Conservation (phyloP, 495 filamentous ascomycete species). For the Aspergillus hancockii region DNA sequence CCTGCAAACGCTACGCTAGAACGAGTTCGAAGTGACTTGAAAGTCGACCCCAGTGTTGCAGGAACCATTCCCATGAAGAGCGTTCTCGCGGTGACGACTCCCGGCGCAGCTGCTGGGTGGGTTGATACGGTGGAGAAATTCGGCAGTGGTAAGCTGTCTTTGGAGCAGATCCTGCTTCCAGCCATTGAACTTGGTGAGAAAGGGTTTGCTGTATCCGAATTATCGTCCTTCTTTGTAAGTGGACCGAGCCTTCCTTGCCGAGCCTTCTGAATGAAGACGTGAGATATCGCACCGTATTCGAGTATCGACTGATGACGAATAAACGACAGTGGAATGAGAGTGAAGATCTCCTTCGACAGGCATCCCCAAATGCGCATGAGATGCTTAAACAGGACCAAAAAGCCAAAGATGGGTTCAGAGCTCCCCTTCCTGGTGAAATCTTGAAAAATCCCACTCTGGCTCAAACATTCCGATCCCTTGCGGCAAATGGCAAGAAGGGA, state of each 20-base stretch:
- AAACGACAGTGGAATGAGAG: conserved; percentile 63
- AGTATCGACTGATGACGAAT: background rate
- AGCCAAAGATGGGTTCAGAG: conserved; percentile 64
- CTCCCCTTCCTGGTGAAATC: conserved; percentile 81
- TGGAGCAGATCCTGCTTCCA: conserved; percentile 78
- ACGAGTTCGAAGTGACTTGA: conserved; percentile 66
- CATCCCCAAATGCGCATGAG: conserved; percentile 82
- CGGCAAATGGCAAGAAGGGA: conserved; percentile 78
- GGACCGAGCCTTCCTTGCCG: background rate
- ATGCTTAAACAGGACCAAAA: conserved; percentile 75
- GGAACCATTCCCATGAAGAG: conserved; percentile 74
- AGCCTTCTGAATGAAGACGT: background rate
- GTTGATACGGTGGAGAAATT: conserved; percentile 88
- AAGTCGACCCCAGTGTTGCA: conserved; percentile 57
- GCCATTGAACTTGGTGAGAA: conserved; percentile 86
- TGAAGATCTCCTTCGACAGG: conserved; percentile 60
- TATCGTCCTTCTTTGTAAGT: conserved; percentile 71
- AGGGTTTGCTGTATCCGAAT: conserved; percentile 85
- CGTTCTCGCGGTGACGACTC: conserved; percentile 80
- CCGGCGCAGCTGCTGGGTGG: conserved; percentile 94
- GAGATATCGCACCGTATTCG: background rate
- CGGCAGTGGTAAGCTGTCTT: conserved; percentile 78
- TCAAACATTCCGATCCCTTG: conserved; percentile 77
- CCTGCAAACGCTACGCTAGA: conserved; percentile 69
- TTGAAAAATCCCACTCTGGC: conserved; percentile 83